Evolutionary conservation across 768 basidiomycete species (phyloP), one percentile per base, ranked within the genome.

Genomic region (Tubosaeta sp.): DNA sequence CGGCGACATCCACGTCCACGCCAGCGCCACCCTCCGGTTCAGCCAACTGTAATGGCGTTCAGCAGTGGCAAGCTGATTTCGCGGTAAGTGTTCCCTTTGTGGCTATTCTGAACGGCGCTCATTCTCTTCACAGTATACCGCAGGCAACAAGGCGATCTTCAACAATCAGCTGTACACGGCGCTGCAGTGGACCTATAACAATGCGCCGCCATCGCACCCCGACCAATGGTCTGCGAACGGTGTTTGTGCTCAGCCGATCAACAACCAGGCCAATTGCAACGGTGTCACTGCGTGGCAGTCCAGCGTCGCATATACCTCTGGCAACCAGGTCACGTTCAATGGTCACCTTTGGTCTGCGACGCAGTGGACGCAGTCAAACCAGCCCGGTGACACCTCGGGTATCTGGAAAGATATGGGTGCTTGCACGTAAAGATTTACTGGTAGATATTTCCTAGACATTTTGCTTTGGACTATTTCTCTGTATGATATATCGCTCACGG

Each of bases 141-240:
- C 65, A 2, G 67, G 65, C 2, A 18, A 56, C 0, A 35, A 43
- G 31, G 67, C 44, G 5, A 65, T 69, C 6, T 69, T 41, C 13
- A 54, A 57, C 12, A 39, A 45, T 1, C 56, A 61, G 1, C 6
- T 69, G 30, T 67, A 16, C 30, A 61, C 56, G 3, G 65, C 65
- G 13, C 58, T 3, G 6, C 67, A 67, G 9, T 67, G 65, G 67
- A 59, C 56, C 0, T 67, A 47, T 3, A 50, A 67, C 41, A 67
- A 56, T 1, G 45, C 46, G 0, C 67, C 65, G 0, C 35, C 47
- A 1, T 1, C 41, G 0, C 57, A 56, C 13, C 6, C 52, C 6
- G 67, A 56, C 4, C 57, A 59, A 12, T 69, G 65, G 67, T 19
- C 18, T 0, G 1, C 29, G 1, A 36, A 4, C 8, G 57, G 57